A percentile compares a stretch with the other conserved stretches of the same genome.
Evolutionary conservation across 2,329 filamentous ascomycete genomes (phyloP).

Genomic region (Neurospora crassa): DNA sequence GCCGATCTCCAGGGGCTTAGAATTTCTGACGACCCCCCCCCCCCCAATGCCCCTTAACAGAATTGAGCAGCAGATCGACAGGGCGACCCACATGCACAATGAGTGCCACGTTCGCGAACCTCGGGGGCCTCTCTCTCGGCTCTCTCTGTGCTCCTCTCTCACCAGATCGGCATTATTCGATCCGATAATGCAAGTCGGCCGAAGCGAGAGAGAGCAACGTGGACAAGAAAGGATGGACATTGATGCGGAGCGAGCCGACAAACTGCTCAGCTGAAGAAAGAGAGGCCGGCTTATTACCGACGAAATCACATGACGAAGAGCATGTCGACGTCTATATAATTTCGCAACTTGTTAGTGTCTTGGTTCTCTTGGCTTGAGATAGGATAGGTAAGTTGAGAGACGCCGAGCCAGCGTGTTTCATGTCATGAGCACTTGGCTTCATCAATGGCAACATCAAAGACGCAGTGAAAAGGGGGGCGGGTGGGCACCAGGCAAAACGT

Average conservation of each 20-base stretch:
- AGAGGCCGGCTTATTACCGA: background rate
- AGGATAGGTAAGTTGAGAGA: background rate
- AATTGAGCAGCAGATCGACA: background rate
- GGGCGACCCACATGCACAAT: background rate
- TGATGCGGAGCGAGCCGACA: background rate
- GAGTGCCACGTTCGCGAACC: background rate
- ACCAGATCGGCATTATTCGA: background rate
- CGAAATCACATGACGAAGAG: conserved; percentile 17
- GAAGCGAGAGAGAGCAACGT: background rate
- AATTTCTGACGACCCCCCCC: background rate
- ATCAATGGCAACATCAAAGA: background rate
- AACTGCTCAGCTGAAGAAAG: background rate
- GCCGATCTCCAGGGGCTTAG: background rate
- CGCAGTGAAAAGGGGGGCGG: background rate
- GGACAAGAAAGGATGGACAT: background rate
- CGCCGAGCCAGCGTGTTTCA: background rate
- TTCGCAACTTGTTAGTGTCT: background rate
- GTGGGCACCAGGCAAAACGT: conserved; percentile 29
- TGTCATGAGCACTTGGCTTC: conserved; percentile 1
- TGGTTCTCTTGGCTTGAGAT: background rate
- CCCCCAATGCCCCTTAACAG: background rate
- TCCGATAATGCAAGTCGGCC: background rate
- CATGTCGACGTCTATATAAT: conserved; percentile 14
- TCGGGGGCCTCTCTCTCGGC: background rate
- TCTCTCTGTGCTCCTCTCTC: background rate